Percentiles rank a stretch among this genome's conserved stretches.
phyloP scores from a whole-genome alignment of 352 stramenopile species.

The Albugo laibachii region DNA sequence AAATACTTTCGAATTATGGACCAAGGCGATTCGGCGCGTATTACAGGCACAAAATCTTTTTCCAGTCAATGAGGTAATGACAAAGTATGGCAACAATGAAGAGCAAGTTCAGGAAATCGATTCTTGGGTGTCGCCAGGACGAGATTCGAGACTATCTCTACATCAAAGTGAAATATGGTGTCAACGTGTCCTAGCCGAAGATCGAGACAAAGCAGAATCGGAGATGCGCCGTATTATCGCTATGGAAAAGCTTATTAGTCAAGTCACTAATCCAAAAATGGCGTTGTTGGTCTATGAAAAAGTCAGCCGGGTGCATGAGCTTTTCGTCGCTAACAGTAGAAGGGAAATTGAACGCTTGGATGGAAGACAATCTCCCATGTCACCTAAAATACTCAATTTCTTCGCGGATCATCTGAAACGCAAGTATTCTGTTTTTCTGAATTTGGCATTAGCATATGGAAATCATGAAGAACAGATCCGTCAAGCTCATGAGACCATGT shows the following conservation, averaged over 20 bases:
- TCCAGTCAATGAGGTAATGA: not conserved
- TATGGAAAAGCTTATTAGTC: slow-evolving; percentile 68
- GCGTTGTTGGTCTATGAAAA: slow-evolving; percentile 78
- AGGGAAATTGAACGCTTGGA: slow-evolving; percentile 47
- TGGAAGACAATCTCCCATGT: slow-evolving; percentile 17
- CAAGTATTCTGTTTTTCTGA: slow-evolving; percentile 78
- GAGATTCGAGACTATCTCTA: slow-evolving; percentile 63
- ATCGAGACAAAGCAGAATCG: slow-evolving; percentile 71
- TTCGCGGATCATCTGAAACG: slow-evolving; percentile 72
- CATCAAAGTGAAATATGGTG: slow-evolving; percentile 78
- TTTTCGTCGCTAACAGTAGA: slow-evolving; percentile 60
- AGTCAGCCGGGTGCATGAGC: slow-evolving; percentile 70
- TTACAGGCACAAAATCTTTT: slow-evolving; percentile 18
- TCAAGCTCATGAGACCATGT: slow-evolving; percentile 64
- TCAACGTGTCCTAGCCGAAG: slow-evolving; percentile 46
- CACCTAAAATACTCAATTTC: slow-evolving; percentile 52
- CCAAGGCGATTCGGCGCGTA: slow-evolving; percentile 56
- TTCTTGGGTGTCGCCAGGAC: slow-evolving; percentile 55
- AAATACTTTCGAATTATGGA: slow-evolving; percentile 72
- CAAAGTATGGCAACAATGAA: slow-evolving; percentile 1
- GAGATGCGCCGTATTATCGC: slow-evolving; percentile 62
- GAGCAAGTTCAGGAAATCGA: not conserved
- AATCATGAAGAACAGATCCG: slow-evolving; percentile 63
- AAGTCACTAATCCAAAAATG: slow-evolving; percentile 62
- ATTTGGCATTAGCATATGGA: slow-evolving; percentile 53